Evolutionary conservation across 2,329 filamentous ascomycete genomes (phyloP).

Genomic region (Fusarium denticulatum): DNA sequence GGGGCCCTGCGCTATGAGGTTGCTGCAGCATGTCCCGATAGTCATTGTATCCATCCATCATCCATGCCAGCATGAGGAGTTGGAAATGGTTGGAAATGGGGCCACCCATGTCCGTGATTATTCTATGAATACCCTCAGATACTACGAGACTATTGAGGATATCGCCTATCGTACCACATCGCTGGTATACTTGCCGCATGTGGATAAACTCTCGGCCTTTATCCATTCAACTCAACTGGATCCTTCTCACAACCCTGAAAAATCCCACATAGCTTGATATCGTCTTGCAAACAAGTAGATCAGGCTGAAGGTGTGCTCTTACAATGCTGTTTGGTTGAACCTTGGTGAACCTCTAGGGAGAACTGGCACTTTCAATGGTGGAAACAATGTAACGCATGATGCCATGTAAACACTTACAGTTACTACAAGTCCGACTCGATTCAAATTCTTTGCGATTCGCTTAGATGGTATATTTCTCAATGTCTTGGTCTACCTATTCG

Average conservation of each 20-base stretch:
- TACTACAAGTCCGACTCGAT: not conserved
- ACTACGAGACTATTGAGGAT: not conserved
- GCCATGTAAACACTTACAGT: not conserved
- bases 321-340: not conserved
- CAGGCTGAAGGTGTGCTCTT: not conserved
- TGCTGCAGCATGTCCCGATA: constrained; percentile 9
- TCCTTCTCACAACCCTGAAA: not conserved
- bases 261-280: not conserved
- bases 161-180: not conserved
- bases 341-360: not conserved
- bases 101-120: not conserved
- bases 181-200: not conserved
- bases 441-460: not conserved
- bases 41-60: constrained; percentile 11
- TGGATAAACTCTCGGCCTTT: not conserved
- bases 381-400: not conserved
- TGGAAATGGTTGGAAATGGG: constrained; percentile 14
- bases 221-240: not conserved
- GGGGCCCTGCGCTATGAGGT: not conserved
- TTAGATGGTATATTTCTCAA: not conserved
- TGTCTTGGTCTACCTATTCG: not conserved
- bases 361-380: not conserved
- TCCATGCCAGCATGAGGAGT: not conserved
- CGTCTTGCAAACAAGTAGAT: not conserved
- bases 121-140: not conserved